Percentiles rank a stretch among this genome's conserved stretches.
phyloP scores from a whole-genome alignment of 1,139 yeast species.

The Kazachstania sp. region DNA sequence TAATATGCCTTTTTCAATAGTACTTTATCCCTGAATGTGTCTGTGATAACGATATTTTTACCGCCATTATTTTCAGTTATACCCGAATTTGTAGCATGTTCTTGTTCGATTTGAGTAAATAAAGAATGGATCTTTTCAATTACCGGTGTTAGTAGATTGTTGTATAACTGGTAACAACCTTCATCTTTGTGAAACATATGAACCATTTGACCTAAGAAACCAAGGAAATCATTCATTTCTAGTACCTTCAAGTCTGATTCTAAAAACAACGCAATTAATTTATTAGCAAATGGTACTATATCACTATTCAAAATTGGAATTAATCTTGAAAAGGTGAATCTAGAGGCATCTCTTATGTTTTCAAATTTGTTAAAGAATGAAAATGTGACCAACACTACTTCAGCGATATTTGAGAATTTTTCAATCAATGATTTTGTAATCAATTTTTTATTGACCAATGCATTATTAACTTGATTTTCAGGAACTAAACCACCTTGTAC shows the following conservation, averaged over 20 bases:
- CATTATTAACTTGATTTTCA: conserved; percentile 32
- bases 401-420: conserved; percentile 64
- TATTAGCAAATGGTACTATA: conserved; percentile 53
- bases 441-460: conserved; percentile 24
- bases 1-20: conserved; percentile 62
- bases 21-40: conserved; percentile 50
- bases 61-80: conserved; percentile 20
- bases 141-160: conserved; percentile 66
- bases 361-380: conserved; percentile 64
- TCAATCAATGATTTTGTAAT: conserved; percentile 32
- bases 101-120: conserved; percentile 32
- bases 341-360: conserved; percentile 71
- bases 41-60: conserved; percentile 36
- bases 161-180: conserved; percentile 63
- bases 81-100: conserved; percentile 29
- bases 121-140: conserved; percentile 54
- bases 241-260: conserved; percentile 51
- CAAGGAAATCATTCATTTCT: conserved; percentile 73
- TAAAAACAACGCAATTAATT: conserved; percentile 65
- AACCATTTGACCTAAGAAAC: conserved; percentile 80
- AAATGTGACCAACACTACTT: conserved; percentile 74
- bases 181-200: conserved; percentile 66
- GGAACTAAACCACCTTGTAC: conserved; percentile 37
- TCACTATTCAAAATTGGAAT: conserved; percentile 61
- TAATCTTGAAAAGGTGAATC: conserved; percentile 81